Base-by-base conservation (phyloP, 805 yeast species). In the Candida suzukii region DNA sequence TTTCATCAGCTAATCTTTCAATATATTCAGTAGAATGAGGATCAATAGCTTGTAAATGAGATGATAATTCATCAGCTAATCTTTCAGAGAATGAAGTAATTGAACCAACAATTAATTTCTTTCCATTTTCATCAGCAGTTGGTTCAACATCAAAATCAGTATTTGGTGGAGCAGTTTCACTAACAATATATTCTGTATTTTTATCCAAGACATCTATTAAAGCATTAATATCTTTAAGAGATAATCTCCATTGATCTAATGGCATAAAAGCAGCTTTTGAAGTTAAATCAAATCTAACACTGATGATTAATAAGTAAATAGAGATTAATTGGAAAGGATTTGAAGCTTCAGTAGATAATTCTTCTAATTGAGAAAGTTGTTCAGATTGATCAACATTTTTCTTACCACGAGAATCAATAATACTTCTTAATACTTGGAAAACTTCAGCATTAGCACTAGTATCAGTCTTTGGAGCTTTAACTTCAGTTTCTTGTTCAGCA, bases 21-120 rank as follows among this genome's bases (percentile, higher is more conserved):
- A 93, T 76, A 64, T 91, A 93, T 64, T 93, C 99, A 43, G 87
- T 81, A 20, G 97, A 84, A 61, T 93, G 97, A 35, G 97, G 96
- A 63, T 93, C 98, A 55, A 88, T 81, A 51, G 78, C 78, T 60
- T 90, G 88, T 54, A 93, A 74, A 37, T 95, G 87, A 52, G 83
- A 80, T 47, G 85, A 84, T 56, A 90, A 83, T 68, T 93, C 99
- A 57, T 91, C 98, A 59, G 88, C 96, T 47, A 93, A 74, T 64
- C 97, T 82, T 69, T 91, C 99, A 46, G 91, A 83, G 45, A 85
- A 76, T 9, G 96, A 81, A 37, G 84, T 77, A 37, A 93, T 70
- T 22, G 95, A 85, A 37, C 99, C 99, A 46, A 81, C 73, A 41
- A 93, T 74, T 51, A 75, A 80, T 58, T 76, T 76, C 46, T 83